phyloP scores from a whole-genome alignment of 2,329 filamentous ascomycete species.

The Cladosporium sp. region DNA sequence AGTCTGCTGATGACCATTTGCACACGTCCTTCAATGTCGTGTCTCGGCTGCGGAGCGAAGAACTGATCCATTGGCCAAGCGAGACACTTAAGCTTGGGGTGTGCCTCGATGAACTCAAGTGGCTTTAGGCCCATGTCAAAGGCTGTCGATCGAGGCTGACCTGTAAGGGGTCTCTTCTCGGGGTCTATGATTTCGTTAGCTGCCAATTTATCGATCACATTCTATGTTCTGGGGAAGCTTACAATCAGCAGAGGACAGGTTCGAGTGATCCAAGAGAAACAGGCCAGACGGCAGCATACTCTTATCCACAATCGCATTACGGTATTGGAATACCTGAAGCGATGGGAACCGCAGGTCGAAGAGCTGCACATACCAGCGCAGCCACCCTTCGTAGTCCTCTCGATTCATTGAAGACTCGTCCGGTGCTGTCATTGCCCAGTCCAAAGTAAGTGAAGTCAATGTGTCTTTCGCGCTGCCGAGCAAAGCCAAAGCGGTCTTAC shows the following conservation, averaged over 20 bases:
- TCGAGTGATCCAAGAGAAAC: slow-evolving; percentile 29
- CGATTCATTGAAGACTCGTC: not conserved
- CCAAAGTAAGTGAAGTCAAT: slow-evolving; percentile 30
- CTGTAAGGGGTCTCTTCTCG: too few relatives aligned
- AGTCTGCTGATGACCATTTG: slow-evolving; percentile 34
- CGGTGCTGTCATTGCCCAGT: slow-evolving; percentile 29
- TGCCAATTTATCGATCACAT: not conserved
- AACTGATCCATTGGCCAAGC: slow-evolving; percentile 44
- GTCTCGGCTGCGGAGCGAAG: slow-evolving; percentile 25
- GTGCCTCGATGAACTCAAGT: slow-evolving; percentile 39
- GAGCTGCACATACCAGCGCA: slow-evolving; percentile 25
- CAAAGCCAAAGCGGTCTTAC: not conserved
- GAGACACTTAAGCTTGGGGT: slow-evolving; percentile 38
- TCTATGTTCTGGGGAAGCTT: not conserved
- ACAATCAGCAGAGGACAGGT: not conserved
- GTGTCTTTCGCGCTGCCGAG: slow-evolving; percentile 14
- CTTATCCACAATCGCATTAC: slow-evolving; percentile 36
- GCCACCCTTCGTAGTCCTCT: slow-evolving; percentile 14
- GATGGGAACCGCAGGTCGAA: slow-evolving; percentile 37
- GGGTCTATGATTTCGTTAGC: too few relatives aligned
- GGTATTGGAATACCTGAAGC: slow-evolving; percentile 40
- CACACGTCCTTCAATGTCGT: slow-evolving; percentile 14
- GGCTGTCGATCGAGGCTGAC: too few relatives aligned
- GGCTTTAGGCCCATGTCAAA: slow-evolving; percentile 3
- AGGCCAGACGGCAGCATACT: slow-evolving; percentile 32